A percentile compares a stretch with the other conserved stretches of the same genome.
phyloP scores from a whole-genome alignment of 371 early-diverging fungal species.

The Mycotypha africana region DNA sequence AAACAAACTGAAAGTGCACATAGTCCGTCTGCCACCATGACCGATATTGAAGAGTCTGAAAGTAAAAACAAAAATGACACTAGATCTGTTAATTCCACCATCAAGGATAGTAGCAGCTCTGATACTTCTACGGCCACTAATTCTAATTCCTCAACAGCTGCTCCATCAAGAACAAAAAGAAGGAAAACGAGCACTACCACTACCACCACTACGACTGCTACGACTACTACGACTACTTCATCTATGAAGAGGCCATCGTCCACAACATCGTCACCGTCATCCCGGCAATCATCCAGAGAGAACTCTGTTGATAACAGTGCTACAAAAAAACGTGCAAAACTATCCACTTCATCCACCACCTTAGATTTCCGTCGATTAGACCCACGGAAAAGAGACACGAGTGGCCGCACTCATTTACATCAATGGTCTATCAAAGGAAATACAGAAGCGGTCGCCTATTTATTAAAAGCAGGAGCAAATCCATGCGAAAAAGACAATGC shows the following conservation, averaged over 20 bases:
- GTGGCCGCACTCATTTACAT: constrained; percentile 54
- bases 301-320: constrained; percentile 21
- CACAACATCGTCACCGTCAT: constrained; percentile 4
- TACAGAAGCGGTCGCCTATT: constrained; percentile 40
- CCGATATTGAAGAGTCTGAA: too few relatives aligned
- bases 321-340: not conserved
- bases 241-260: too few relatives aligned
- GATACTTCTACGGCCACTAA: too few relatives aligned
- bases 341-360: too few relatives aligned
- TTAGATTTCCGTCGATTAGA: constrained; percentile 22
- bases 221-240: too few relatives aligned
- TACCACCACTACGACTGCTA: too few relatives aligned
- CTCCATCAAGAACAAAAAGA: too few relatives aligned
- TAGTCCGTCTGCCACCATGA: too few relatives aligned
- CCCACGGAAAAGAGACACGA: constrained; percentile 45
- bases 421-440: constrained; percentile 54
- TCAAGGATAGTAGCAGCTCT: constrained; percentile 1
- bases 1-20: too few relatives aligned
- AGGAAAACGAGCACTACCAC: constrained; percentile 1
- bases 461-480: constrained; percentile 71
- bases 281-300: constrained; percentile 27
- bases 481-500: constrained; percentile 68
- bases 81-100: constrained; percentile 3
- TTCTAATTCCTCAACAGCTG: too few relatives aligned
- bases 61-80: not conserved